Evolutionary conservation across 2,329 filamentous ascomycete species (phyloP).

Genomic region (Alternaria gansuensis): DNA sequence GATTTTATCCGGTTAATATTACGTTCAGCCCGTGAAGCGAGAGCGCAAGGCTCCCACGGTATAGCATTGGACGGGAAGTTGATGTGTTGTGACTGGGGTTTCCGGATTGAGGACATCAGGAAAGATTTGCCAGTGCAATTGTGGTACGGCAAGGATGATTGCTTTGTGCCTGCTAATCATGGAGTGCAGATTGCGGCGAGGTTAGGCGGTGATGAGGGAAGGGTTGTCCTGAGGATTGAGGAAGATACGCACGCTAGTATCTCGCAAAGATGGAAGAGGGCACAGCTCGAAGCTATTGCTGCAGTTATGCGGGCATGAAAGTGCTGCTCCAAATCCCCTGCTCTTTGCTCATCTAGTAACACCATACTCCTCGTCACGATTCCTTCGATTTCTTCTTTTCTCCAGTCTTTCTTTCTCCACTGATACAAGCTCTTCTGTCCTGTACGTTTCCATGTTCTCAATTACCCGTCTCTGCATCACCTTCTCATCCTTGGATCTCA

Average conservation of each 20-base stretch:
- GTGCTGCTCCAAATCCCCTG: neutral
- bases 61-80: slow-evolving; percentile 44
- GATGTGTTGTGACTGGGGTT: slow-evolving; percentile 44
- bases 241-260: slow-evolving; percentile 51
- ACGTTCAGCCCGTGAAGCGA: slow-evolving; percentile 34
- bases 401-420: neutral
- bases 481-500: neutral
- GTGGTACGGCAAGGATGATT: slow-evolving; percentile 43
- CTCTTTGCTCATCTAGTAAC: neutral
- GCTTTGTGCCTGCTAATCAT: slow-evolving; percentile 47
- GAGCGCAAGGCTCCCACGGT: slow-evolving; percentile 44
- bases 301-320: slow-evolving; percentile 5
- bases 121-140: slow-evolving; percentile 49
- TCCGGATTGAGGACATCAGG: slow-evolving; percentile 50
- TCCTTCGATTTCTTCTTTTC: neutral
- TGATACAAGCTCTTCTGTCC: too few relatives aligned
- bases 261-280: slow-evolving; percentile 27
- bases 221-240: slow-evolving; percentile 40
- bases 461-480: neutral
- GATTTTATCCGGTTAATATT: slow-evolving; percentile 34
- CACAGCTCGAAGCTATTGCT: slow-evolving; percentile 28
- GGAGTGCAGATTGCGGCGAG: slow-evolving; percentile 44
- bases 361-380: neutral
- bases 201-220: slow-evolving; percentile 34
- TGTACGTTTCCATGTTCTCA: too few relatives aligned